These are phyloP conservation scores for Blastomyces gilchristii DNA, from an alignment of 2,329 filamentous ascomycete genomes.

Conservation along the genomic window DNA sequence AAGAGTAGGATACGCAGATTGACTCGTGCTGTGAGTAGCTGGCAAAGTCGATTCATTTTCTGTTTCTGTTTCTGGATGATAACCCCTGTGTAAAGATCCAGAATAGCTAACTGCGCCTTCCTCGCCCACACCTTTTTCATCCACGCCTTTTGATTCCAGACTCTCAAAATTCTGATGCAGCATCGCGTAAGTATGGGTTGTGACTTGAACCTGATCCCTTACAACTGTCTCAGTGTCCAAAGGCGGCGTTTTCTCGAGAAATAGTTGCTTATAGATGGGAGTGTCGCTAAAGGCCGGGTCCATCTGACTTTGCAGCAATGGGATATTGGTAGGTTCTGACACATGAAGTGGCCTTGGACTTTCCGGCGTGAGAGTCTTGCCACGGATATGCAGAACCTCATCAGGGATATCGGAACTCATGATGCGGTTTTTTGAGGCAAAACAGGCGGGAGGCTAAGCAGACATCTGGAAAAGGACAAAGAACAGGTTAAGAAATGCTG, in stretches of 20 bases:
- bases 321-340: constrained; percentile 57
- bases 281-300: constrained; percentile 61
- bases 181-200: constrained; percentile 12
- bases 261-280: constrained; percentile 44
- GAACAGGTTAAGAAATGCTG: constrained; percentile 1
- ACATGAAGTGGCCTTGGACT: constrained; percentile 61
- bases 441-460: neutral
- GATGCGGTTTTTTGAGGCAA: constrained; percentile 26
- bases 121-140: constrained; percentile 13
- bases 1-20: constrained; percentile 15
- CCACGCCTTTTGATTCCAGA: constrained; percentile 7
- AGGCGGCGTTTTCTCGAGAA: constrained; percentile 17
- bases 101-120: constrained; percentile 27
- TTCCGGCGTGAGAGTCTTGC: constrained; percentile 57
- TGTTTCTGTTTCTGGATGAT: constrained; percentile 17
- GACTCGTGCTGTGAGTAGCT: constrained; percentile 17
- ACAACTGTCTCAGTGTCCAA: constrained; percentile 12
- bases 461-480: neutral
- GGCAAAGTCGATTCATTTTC: constrained; percentile 22
- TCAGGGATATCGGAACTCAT: constrained; percentile 45
- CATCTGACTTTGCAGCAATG: constrained; percentile 61
- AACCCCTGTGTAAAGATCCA: constrained; percentile 20
- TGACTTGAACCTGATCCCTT: constrained; percentile 8
- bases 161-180: constrained; percentile 10
- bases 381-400: constrained; percentile 49